phyloP scores from a whole-genome alignment of 192 early-diverging fungal species.

The Gonapodya prolifera region DNA sequence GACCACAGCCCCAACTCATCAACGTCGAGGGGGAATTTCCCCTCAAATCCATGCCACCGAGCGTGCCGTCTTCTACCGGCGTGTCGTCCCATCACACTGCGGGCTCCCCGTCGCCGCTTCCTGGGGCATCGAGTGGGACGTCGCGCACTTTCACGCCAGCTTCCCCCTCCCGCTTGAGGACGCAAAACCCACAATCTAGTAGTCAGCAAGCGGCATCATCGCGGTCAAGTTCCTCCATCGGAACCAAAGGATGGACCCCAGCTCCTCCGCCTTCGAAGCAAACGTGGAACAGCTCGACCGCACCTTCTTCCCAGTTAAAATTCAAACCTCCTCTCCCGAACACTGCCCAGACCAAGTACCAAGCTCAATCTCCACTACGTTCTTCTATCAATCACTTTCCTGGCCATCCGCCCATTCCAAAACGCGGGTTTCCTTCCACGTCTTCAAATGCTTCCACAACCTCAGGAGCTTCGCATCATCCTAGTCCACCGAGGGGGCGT shows the following conservation, averaged over 20 bases:
- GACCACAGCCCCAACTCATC: not conserved
- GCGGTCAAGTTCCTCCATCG: not conserved
- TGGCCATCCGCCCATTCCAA: not conserved
- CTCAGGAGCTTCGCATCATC: not conserved
- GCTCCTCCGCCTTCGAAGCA: not conserved
- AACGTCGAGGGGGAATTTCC: not conserved
- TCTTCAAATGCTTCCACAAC: not conserved
- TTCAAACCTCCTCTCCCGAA: not conserved
- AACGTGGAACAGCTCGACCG: not conserved
- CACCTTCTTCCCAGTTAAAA: not conserved
- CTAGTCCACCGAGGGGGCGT: not conserved
- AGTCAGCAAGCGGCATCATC: not conserved
- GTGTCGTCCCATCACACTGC: not conserved
- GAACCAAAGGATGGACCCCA: not conserved
- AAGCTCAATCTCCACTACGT: not conserved
- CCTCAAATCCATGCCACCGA: not conserved
- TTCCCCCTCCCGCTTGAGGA: not conserved
- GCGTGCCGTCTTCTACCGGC: not conserved
- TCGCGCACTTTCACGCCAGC: not conserved
- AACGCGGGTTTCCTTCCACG: not conserved
- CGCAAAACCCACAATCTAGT: not conserved
- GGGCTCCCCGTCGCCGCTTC: not conserved
- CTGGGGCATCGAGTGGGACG: not conserved
- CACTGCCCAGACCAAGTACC: not conserved
- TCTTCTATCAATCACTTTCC: not conserved